Percentiles rank a stretch among this genome's conserved stretches.
These are phyloP conservation scores for Stachybotrys chlorohalonatus DNA, from an alignment of 2,329 filamentous ascomycete genomes.

Conservation along the genomic window DNA sequence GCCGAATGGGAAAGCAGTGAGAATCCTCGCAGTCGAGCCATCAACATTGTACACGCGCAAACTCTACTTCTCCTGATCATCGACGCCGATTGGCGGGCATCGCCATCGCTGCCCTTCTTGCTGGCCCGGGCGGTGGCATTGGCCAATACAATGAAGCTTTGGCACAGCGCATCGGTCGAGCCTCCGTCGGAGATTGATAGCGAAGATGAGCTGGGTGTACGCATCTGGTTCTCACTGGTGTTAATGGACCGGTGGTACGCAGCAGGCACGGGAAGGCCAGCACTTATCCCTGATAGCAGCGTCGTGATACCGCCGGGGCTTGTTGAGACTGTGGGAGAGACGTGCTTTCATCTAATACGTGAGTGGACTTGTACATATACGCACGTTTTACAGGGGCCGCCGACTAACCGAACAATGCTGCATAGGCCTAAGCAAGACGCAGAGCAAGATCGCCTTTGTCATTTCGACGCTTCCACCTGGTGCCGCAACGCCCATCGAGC, in stretches of 20 bases:
- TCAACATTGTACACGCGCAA: slow-evolving; percentile 54
- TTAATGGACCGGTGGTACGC: slow-evolving; percentile 68
- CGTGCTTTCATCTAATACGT: slow-evolving; percentile 56
- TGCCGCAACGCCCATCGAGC: slow-evolving; percentile 21
- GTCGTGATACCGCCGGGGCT: slow-evolving; percentile 53
- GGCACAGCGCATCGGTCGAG: slow-evolving; percentile 30
- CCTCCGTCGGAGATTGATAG: slow-evolving; percentile 45
- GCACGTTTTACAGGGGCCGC: neutral
- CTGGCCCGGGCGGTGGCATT: slow-evolving; percentile 58
- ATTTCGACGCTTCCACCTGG: slow-evolving; percentile 26
- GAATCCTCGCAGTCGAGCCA: slow-evolving; percentile 24
- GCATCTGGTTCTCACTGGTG: slow-evolving; percentile 65
- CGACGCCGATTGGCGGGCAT: slow-evolving; percentile 48
- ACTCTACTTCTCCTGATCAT: slow-evolving; percentile 57
- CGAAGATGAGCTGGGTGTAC: slow-evolving; percentile 51
- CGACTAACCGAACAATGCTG: slow-evolving; percentile 6
- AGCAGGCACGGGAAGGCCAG: slow-evolving; percentile 52
- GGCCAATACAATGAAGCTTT: slow-evolving; percentile 56
- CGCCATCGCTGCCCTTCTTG: slow-evolving; percentile 38
- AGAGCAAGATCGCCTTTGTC: slow-evolving; percentile 31
- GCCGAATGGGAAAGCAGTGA: slow-evolving; percentile 41
- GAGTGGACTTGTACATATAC: slow-evolving; percentile 25
- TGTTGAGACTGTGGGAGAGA: slow-evolving; percentile 50
- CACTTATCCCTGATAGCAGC: slow-evolving; percentile 53
- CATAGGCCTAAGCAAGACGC: slow-evolving; percentile 46